Evolutionary conservation across 495 filamentous ascomycete genomes (phyloP), one percentile per base, ranked within the genome.

Genomic region (Penicillium verhagenii): DNA sequence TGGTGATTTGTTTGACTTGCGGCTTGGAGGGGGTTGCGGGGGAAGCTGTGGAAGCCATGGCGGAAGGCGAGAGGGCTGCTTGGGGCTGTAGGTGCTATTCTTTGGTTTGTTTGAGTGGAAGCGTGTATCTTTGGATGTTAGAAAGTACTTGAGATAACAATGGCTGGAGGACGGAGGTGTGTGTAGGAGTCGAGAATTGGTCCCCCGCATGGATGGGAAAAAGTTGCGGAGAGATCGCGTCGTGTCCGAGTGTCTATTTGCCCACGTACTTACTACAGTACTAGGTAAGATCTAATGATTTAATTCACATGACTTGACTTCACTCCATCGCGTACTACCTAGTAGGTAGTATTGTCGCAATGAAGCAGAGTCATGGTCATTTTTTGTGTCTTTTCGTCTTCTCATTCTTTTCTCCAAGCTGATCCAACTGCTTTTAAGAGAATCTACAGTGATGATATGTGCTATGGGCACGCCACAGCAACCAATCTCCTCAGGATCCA

Each of bases 1-100:
- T 75, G 59, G 61, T 37, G 62, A 78, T 73, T 56, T 48, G 56
- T 47, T 64, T 61, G 20, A 38, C 28, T 40, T 45, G 25, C 39
- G 50, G 29, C 14, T 61, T 63, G 28, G 60, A 44, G 44, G 57
- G 48, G 39, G 52, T 26, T 19, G 37, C 29, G 42, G 56, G 37
- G 25, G 51, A 19, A 6, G 26, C 26, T 10, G 23, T 23, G 23
- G 58, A 49, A 39, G 53, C 18, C 58, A 59, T 63, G 18, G 19
- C 31, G 19, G 1, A 21, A 29, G 7, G 16, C 4, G 24, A 33
- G 13, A 48, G 25, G 16, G 46, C 16, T 23, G 33, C 3, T 40
- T 19, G 37, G 49, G 55, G 20, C 9, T 63, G 52, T 13, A 40
- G 25, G 16, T 33, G 61, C 28, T 14, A 13, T 40, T 50, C 1